phyloP scores from a whole-genome alignment of 306 rosid genomes.

The Neltuma alba region DNA sequence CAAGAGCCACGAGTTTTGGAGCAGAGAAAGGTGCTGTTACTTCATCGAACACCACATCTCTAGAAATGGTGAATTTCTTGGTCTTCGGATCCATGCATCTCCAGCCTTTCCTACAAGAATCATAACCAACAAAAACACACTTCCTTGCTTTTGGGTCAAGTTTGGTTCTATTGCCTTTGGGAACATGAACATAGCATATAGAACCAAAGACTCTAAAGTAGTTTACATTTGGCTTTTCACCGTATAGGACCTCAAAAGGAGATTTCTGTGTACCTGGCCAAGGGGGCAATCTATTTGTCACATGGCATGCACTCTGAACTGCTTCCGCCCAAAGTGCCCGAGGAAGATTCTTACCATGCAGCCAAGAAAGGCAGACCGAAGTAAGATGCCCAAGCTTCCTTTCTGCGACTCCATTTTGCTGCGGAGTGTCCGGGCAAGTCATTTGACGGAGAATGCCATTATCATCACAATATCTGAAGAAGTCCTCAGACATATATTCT shows the following conservation, averaged over 20 bases:
- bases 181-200: too few relatives aligned
- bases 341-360: not conserved
- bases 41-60: not conserved
- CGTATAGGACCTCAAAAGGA: slow-evolving; percentile 10
- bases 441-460: not conserved
- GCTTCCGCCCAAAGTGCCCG: not conserved
- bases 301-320: not conserved
- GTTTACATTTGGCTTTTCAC: slow-evolving; percentile 10
- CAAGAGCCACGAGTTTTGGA: not conserved
- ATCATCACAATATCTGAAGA: not conserved
- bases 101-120: not conserved
- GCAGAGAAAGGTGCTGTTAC: not conserved
- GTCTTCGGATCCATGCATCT: not conserved
- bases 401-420: slow-evolving; percentile 11
- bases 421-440: slow-evolving; percentile 11
- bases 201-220: too few relatives aligned
- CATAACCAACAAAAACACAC: not conserved
- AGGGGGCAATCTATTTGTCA: slow-evolving; percentile 13
- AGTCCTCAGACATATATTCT: not conserved
- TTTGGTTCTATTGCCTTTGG: too few relatives aligned
- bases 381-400: not conserved
- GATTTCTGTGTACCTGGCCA: slow-evolving; percentile 1
- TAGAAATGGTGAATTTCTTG: not conserved
- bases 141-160: too few relatives aligned
- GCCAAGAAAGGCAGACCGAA: not conserved